phyloP scores from a whole-genome alignment of 192 early-diverging fungal species.

The Coemansia sp. region DNA sequence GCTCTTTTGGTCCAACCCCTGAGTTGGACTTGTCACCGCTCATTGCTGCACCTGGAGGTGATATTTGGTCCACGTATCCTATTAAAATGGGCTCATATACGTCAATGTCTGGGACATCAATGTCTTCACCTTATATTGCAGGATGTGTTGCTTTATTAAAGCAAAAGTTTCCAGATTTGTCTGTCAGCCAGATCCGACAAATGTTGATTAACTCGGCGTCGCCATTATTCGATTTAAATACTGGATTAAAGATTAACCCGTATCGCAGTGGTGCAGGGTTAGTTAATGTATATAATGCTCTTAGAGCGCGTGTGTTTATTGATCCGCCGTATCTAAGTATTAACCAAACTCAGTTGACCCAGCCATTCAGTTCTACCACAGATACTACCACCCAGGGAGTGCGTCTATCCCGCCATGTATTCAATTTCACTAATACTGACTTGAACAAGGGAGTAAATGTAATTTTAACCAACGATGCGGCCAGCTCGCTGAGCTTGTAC shows the following conservation, averaged over 20 bases:
- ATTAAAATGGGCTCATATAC: constrained; percentile 41
- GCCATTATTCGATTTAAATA: constrained; percentile 1
- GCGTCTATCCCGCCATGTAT: background rate
- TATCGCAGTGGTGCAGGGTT: constrained; percentile 67
- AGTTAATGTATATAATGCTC: constrained; percentile 65
- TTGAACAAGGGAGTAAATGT: background rate
- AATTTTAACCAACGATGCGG: background rate
- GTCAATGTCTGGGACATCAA: constrained; percentile 71
- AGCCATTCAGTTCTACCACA: no score
- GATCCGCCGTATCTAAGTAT: constrained; percentile 60
- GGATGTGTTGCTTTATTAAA: constrained; percentile 65
- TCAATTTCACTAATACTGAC: constrained; percentile 8
- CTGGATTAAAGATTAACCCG: constrained; percentile 16
- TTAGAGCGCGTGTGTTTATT: constrained; percentile 54
- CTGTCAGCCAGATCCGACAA: constrained; percentile 10
- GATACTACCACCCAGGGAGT: background rate
- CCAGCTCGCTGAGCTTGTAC: constrained; percentile 2
- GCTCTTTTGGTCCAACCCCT: constrained; percentile 65
- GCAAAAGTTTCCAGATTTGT: constrained; percentile 44
- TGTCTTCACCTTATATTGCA: constrained; percentile 73
- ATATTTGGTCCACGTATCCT: constrained; percentile 66
- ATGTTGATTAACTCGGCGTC: constrained; percentile 11
- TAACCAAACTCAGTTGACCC: constrained; percentile 16
- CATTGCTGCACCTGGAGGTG: constrained; percentile 64
- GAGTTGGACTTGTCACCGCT: constrained; percentile 63